Evolutionary conservation across 257 asterid genomes (phyloP).

Genomic region (Petunia axillaris): DNA sequence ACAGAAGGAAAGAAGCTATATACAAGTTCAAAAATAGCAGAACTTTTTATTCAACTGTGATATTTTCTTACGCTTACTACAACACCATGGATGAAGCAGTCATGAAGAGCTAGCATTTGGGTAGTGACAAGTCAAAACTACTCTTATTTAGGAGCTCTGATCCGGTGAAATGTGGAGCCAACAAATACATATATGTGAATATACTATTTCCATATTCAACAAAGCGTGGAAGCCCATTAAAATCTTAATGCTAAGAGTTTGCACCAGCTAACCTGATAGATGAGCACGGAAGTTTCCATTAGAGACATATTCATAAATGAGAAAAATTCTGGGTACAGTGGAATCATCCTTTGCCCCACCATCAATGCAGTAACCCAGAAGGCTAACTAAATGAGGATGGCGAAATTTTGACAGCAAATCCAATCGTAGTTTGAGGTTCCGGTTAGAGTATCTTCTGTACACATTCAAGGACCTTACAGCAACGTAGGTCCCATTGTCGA

Average conservation of each 20-base stretch:
- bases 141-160: not conserved
- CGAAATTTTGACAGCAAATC: constrained; percentile 86
- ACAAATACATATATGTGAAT: not conserved
- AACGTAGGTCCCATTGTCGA: constrained; percentile 65
- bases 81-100: no score
- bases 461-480: constrained; percentile 67
- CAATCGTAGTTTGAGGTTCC: constrained; percentile 71
- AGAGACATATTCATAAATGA: constrained; percentile 79
- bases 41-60: not conserved
- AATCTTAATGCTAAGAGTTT: not conserved
- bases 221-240: not conserved
- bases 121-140: no score
- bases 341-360: constrained; percentile 71
- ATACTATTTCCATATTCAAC: not conserved
- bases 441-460: constrained; percentile 55
- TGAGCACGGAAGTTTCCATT: constrained; percentile 72
- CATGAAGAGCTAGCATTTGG: no score
- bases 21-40: not conserved
- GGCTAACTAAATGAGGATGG: constrained; percentile 83
- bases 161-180: no score
- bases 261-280: constrained; percentile 66
- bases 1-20: not conserved
- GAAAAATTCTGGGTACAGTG: constrained; percentile 62
- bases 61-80: no score
- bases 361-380: constrained; percentile 84